Evolutionary conservation across 257 asterid species (phyloP).

Genomic region (Mitragyna speciosa): DNA sequence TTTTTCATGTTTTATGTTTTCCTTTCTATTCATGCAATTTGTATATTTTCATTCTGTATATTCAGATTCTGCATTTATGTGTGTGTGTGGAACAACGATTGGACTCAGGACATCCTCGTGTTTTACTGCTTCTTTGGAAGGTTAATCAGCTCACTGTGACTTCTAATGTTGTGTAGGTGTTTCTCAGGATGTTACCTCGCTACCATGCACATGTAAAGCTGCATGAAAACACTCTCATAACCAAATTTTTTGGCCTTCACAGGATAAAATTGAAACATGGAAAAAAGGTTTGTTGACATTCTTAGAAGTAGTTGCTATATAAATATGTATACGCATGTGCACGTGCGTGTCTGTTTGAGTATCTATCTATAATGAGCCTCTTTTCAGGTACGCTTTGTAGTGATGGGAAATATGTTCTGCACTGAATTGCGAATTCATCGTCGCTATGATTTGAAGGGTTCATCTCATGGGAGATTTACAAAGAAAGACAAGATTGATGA

Average conservation of each 20-base stretch:
- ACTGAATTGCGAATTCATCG: slow-evolving; percentile 92
- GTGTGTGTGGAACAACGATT: background rate
- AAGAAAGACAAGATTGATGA: slow-evolving; percentile 69
- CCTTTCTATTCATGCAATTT: background rate
- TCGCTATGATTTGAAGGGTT: slow-evolving; percentile 95
- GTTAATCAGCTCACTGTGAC: background rate
- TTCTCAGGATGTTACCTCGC: slow-evolving; percentile 83
- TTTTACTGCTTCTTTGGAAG: background rate
- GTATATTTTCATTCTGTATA: background rate
- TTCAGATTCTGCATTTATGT: background rate
- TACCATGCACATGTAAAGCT: slow-evolving; percentile 74
- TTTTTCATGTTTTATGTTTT: background rate
- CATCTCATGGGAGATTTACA: slow-evolving; percentile 87
- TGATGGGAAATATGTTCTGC: slow-evolving; percentile 98
- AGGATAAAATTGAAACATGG: slow-evolving; percentile 63
- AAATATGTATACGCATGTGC: background rate
- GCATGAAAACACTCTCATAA: slow-evolving; percentile 90
- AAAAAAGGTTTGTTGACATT: slow-evolving; percentile 57
- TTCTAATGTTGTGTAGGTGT: slow-evolving; percentile 47
- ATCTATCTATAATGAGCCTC: slow-evolving; percentile 16
- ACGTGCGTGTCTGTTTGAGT: background rate
- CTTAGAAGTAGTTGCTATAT: background rate
- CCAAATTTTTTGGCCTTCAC: slow-evolving; percentile 94
- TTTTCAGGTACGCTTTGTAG: slow-evolving; percentile 87
- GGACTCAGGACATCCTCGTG: background rate